Conservation (phyloP, 1,139 yeast genomes). For the Blastobotrys apis region DNA sequence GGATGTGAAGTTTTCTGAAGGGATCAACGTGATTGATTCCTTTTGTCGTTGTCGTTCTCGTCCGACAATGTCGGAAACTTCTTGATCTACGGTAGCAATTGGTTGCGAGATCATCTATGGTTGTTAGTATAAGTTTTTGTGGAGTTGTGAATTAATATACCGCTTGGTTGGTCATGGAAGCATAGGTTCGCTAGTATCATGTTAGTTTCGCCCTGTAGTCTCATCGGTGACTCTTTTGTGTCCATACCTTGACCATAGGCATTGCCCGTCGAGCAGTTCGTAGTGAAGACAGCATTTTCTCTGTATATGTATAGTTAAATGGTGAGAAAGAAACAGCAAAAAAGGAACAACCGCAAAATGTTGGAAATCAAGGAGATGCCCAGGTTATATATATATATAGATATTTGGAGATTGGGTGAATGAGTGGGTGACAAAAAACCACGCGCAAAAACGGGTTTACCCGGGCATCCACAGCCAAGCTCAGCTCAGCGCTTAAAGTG, state of each 20-base stretch:
- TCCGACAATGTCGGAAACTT: conserved; percentile 56
- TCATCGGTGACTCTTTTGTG: neutral
- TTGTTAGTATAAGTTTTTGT: neutral
- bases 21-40: conserved; percentile 90
- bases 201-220: neutral
- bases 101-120: conserved; percentile 21
- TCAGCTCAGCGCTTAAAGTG: no score
- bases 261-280: conserved; percentile 9
- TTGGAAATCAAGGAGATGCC: no score
- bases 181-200: conserved; percentile 11
- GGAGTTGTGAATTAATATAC: neutral
- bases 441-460: no score
- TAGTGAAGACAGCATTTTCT: neutral
- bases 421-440: no score
- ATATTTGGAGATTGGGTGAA: no score
- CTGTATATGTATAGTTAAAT: neutral
- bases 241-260: conserved; percentile 8
- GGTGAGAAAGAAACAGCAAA: no score
- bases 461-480: no score
- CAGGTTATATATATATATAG: no score
- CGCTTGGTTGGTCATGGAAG: conserved; percentile 11
- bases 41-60: conserved; percentile 91
- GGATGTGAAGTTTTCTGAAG: conserved; percentile 96
- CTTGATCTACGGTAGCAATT: conserved; percentile 35
- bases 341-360: no score